These are phyloP conservation scores for Podospora conica DNA, from an alignment of 495 filamentous ascomycete species.

Conservation along the genomic window DNA sequence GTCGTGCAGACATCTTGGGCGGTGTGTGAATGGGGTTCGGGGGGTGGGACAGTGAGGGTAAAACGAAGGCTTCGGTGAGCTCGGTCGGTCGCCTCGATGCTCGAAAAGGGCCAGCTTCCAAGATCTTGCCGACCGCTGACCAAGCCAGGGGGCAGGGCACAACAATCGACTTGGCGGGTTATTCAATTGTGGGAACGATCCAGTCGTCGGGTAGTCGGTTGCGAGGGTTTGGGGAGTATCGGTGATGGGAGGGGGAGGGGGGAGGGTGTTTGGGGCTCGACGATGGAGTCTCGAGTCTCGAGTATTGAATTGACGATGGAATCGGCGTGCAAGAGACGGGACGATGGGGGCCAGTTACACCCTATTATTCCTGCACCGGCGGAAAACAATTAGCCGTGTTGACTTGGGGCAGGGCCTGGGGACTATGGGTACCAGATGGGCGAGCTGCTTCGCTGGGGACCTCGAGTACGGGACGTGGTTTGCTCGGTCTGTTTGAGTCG, in stretches of 20 bases:
- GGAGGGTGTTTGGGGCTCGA: not conserved
- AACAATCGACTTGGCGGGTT: not conserved
- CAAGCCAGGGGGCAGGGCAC: not conserved
- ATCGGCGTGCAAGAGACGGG: not conserved
- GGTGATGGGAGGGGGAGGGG: too few species aligned
- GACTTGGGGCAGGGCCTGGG: not conserved
- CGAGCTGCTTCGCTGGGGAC: not conserved
- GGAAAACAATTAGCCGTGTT: not conserved
- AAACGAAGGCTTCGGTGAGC: not conserved
- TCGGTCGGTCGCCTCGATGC: not conserved
- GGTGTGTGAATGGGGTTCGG: not conserved
- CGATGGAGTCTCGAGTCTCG: too few species aligned
- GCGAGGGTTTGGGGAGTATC: not conserved
- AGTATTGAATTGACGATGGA: not conserved
- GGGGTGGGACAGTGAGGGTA: not conserved
- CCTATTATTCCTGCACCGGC: not conserved
- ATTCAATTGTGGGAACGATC: not conserved
- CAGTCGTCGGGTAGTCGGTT: not conserved
- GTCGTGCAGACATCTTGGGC: conserved; percentile 36
- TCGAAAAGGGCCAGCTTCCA: not conserved
- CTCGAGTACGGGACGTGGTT: not conserved
- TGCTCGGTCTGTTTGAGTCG: too few species aligned
- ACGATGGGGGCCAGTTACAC: not conserved
- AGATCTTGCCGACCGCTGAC: not conserved
- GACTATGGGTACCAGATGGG: not conserved